phyloP scores from a whole-genome alignment of 2,329 filamentous ascomycete species.

The Fusarium secorum region DNA sequence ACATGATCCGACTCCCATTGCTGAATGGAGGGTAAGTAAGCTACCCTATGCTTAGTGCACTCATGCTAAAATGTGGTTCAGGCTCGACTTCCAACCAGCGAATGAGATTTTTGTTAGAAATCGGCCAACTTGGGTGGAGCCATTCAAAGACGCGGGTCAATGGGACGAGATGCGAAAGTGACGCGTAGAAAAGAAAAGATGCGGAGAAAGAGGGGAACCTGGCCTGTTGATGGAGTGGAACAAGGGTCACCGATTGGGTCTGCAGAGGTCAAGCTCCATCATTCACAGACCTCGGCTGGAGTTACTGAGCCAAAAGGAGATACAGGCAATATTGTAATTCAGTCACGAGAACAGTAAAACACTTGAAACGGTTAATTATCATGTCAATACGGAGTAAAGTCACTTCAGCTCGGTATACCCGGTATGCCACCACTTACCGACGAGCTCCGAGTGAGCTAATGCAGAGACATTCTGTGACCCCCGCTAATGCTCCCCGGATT shows the following conservation, averaged over 20 bases:
- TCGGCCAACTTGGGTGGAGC: slow-evolving; percentile 38
- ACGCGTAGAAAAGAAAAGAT: neutral
- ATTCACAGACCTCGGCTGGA: neutral
- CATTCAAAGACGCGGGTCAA: slow-evolving; percentile 34
- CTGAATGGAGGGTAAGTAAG: slow-evolving; percentile 38
- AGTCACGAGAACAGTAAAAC: neutral
- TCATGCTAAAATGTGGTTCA: neutral
- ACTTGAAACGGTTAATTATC: no score
- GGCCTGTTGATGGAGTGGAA: neutral
- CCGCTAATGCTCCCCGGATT: neutral
- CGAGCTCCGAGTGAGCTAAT: neutral
- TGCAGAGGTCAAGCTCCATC: neutral
- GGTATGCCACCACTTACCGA: neutral
- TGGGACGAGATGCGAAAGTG: slow-evolving; percentile 42
- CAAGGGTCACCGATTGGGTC: slow-evolving; percentile 20
- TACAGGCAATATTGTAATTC: no score
- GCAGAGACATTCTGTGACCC: neutral
- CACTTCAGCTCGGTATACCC: neutral
- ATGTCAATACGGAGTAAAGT: fast-evolving
- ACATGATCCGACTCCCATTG: slow-evolving; percentile 38
- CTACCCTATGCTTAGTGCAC: neutral
- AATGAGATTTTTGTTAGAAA: slow-evolving; percentile 44
- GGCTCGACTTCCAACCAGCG: slow-evolving; percentile 29
- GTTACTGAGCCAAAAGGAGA: neutral
- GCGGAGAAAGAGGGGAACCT: slow-evolving; percentile 14